phyloP scores from a whole-genome alignment of 768 basidiomycete species.

The Galerina sulciceps region DNA sequence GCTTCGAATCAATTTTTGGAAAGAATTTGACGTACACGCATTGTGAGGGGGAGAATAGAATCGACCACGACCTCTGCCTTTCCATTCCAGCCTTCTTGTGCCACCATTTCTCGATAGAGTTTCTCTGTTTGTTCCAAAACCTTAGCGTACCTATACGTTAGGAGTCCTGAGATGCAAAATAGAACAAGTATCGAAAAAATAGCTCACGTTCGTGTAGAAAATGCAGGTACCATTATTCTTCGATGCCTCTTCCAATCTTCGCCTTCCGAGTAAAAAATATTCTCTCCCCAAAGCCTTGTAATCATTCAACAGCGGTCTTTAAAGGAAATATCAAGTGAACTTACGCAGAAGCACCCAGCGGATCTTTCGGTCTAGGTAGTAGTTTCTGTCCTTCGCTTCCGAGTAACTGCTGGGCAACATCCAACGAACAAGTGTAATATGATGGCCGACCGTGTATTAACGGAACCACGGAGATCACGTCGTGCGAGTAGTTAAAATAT shows the following conservation, averaged over 20 bases:
- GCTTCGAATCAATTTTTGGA: neutral
- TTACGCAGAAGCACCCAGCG: neutral
- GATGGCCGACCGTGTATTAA: slow-evolving; percentile 16
- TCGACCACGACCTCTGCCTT: neutral
- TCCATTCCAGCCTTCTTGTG: neutral
- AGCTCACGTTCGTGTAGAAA: slow-evolving; percentile 6
- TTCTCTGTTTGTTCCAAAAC: slow-evolving; percentile 6
- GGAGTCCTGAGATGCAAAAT: neutral
- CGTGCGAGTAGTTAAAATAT: slow-evolving; percentile 26
- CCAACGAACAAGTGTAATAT: slow-evolving; percentile 24
- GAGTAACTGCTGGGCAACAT: slow-evolving; percentile 27
- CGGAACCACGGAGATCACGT: slow-evolving; percentile 28
- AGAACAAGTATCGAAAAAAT: neutral
- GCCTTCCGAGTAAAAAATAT: slow-evolving; percentile 4
- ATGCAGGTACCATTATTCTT: slow-evolving; percentile 12
- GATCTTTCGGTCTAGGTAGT: slow-evolving; percentile 13
- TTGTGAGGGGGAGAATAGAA: neutral
- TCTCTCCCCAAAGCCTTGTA: slow-evolving; percentile 12
- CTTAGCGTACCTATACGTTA: neutral
- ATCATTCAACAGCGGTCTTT: neutral
- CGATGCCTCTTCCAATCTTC: slow-evolving; percentile 13
- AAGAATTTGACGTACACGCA: neutral
- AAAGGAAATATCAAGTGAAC: neutral
- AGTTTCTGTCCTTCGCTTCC: slow-evolving; percentile 15
- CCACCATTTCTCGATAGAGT: slow-evolving; percentile 8